Base-by-base conservation (phyloP, 2,329 filamentous ascomycete species). In the Magnaporthiopsis poae region DNA sequence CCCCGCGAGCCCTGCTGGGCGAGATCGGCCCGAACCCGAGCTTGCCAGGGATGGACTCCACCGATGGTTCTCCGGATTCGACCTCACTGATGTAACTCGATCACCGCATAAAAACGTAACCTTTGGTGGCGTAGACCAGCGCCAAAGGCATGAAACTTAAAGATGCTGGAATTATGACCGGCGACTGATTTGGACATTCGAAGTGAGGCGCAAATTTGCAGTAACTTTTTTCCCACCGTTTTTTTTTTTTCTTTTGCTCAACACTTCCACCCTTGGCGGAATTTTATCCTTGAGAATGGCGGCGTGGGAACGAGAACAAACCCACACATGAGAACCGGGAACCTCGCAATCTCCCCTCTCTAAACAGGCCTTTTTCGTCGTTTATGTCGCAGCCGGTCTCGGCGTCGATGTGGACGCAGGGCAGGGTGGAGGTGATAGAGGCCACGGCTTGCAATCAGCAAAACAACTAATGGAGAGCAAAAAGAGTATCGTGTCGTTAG, bases 361-460 rank as follows among this genome's bases (percentile, higher is more conserved):
- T 56, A 56, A n/a, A 21, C 46, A 21, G n/a, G 21, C 46, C 5
- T 56, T 25, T 56, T 25, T 31, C 4, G 11, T 8, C 15, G 18
- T 21, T 52, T 52, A 18, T 52, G 46, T 52, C 46, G 46, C 46
- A 52, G 4, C 9, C 46, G 46, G 21, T 21, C 13, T n/a, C 21
- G 46, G 21, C 21, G 46, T n/a, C 18, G 36, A 52, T 31, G 62
- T 64, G 36, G 62, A 21, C 21, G 52, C 21, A 12, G 63, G 63
- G 52, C 64, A 65, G 33, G 33, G 56, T 21, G 64, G 64, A 31
- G 63, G 52, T 29, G 46, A 33, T n/a, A 65, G 52, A n/a, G 64
- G 64, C 64, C 64, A 65, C 31, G 64, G 64, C 25, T 36, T 65
- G 35, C 64, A 65, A 33, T 65, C 64, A 13, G 64, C 56, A 21